Conservation (phyloP, 2,329 filamentous ascomycete genomes). For the Allantophomopsis cytisporea region DNA sequence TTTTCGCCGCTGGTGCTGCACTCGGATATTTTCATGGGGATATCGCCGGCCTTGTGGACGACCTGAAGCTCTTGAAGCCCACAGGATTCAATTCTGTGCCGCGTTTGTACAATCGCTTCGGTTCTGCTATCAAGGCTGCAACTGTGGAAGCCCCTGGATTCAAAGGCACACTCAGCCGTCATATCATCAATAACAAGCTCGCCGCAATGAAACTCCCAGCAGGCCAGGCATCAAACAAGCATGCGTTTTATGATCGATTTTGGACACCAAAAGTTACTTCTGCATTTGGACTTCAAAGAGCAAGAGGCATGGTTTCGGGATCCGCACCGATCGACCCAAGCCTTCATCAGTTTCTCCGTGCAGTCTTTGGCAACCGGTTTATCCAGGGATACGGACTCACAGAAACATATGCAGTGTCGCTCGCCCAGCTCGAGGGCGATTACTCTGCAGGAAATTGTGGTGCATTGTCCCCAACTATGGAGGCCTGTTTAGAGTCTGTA, state of each 20-base stretch:
- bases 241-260: constrained; percentile 71
- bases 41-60: constrained; percentile 73
- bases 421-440: constrained; percentile 58
- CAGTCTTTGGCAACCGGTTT: constrained; percentile 68
- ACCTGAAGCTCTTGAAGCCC: constrained; percentile 76
- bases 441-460: constrained; percentile 73
- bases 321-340: constrained; percentile 83
- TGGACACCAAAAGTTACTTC: constrained; percentile 80
- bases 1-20: constrained; percentile 55
- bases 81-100: constrained; percentile 81
- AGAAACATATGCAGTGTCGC: constrained; percentile 72
- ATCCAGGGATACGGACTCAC: constrained; percentile 88
- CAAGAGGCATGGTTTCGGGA: constrained; percentile 66
- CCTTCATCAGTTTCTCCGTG: constrained; percentile 78
- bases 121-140: constrained; percentile 63
- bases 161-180: constrained; percentile 67
- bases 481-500: constrained; percentile 73
- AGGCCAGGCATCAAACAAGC: constrained; percentile 64
- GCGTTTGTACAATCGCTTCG: constrained; percentile 83
- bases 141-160: constrained; percentile 71
- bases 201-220: constrained; percentile 60
- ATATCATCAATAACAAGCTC: constrained; percentile 68
- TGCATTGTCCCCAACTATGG: constrained; percentile 48
- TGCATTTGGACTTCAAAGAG: constrained; percentile 69
- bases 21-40: constrained; percentile 95